Evolutionary conservation across 495 filamentous ascomycete species (phyloP).

Genomic region (Podospora pseudopauciseta): DNA sequence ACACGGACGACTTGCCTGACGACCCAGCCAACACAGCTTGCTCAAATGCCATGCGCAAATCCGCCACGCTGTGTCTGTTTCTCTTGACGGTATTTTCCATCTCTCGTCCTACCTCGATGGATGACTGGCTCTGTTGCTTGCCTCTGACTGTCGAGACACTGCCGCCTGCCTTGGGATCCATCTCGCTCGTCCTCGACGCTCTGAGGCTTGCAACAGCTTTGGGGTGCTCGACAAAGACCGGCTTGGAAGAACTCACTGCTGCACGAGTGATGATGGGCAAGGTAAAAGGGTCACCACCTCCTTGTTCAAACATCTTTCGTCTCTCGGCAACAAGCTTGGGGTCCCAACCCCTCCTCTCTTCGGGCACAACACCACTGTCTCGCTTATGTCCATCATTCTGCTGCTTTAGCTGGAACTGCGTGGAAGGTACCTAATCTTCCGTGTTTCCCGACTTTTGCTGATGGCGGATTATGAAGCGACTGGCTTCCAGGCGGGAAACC

Average conservation of each 20-base stretch:
- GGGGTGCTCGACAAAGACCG: slow-evolving; percentile 2
- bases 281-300: slow-evolving; percentile 5
- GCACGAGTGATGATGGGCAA: slow-evolving; percentile 14
- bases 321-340: slow-evolving; percentile 33
- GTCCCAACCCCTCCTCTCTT: slow-evolving; percentile 27
- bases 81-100: slow-evolving; percentile 13
- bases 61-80: slow-evolving; percentile 36
- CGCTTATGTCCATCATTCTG: neutral
- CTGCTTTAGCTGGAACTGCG: neutral
- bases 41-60: slow-evolving; percentile 38
- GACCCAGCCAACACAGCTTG: neutral
- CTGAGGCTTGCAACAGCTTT: slow-evolving; percentile 13
- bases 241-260: slow-evolving; percentile 1
- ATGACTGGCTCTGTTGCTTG: slow-evolving; percentile 1
- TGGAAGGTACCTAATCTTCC: slow-evolving; percentile 4
- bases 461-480: neutral
- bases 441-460: neutral
- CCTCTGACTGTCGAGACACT: neutral
- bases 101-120: slow-evolving; percentile 4
- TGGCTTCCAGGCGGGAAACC: neutral
- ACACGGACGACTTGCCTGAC: neutral
- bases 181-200: slow-evolving; percentile 5
- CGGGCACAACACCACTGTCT: neutral
- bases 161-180: neutral
- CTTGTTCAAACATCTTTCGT: slow-evolving; percentile 34